Percentiles rank a stretch among this genome's conserved stretches.
Evolutionary conservation across 805 yeast genomes (phyloP).

Genomic region (Candida krabiensis): DNA sequence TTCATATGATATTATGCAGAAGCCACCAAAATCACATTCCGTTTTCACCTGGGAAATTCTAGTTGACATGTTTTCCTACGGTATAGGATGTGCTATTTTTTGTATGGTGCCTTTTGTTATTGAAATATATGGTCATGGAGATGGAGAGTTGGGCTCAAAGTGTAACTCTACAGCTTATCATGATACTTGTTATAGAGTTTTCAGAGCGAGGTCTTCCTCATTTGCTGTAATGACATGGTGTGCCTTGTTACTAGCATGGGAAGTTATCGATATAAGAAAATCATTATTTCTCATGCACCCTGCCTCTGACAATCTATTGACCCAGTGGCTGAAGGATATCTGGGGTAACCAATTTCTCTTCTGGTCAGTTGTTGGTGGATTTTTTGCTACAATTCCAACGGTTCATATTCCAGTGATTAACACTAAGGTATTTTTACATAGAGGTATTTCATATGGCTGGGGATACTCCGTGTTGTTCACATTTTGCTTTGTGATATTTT

Average conservation of each 20-base stretch:
- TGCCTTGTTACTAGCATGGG: constrained; percentile 81
- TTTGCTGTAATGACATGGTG: constrained; percentile 88
- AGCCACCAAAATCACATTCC: constrained; percentile 58
- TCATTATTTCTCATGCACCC: constrained; percentile 74
- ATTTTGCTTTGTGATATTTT: constrained; percentile 53
- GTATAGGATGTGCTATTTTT: constrained; percentile 68
- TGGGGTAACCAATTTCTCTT: constrained; percentile 76
- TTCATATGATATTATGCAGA: constrained; percentile 58
- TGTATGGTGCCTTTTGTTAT: constrained; percentile 68
- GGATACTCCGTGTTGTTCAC: constrained; percentile 66
- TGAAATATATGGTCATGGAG: constrained; percentile 65
- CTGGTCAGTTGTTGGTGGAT: constrained; percentile 77
- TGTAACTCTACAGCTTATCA: constrained; percentile 54
- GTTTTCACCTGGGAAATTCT: constrained; percentile 69
- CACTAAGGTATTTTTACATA: constrained; percentile 69
- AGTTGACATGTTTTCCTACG: constrained; percentile 69
- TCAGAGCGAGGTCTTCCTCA: constrained; percentile 72
- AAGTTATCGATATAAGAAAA: constrained; percentile 68
- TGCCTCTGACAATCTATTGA: constrained; percentile 57
- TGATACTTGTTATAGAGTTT: constrained; percentile 58
- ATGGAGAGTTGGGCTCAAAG: constrained; percentile 60
- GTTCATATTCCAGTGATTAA: constrained; percentile 89
- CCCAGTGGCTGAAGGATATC: constrained; percentile 60
- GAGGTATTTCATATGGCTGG: constrained; percentile 77
- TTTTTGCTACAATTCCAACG: constrained; percentile 73